Evolutionary conservation across 129 eudicot species (phyloP).

Genomic region (Flaveria linearis): DNA sequence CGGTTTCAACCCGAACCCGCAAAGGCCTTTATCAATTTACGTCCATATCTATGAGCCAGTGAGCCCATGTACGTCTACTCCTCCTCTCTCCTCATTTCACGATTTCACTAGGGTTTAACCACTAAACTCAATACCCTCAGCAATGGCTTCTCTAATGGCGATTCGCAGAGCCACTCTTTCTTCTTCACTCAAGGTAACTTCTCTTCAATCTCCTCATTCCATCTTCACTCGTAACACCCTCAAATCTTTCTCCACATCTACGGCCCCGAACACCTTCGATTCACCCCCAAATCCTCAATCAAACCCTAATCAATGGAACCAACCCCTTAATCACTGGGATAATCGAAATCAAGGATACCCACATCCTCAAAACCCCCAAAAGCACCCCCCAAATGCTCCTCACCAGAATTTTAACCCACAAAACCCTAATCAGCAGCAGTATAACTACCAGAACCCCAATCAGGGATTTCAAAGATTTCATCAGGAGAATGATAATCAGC

Average conservation of each 20-base stretch:
- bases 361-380: conserved; percentile 9
- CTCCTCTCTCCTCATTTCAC: not conserved
- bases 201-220: conserved; percentile 18
- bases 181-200: conserved; percentile 32
- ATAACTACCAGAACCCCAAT: not conserved
- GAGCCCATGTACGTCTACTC: not conserved
- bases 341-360: conserved; percentile 17
- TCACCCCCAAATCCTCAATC: conserved; percentile 21
- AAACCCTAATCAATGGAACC: conserved; percentile 36
- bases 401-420: conserved; percentile 23
- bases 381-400: conserved; percentile 20
- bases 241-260: conserved; percentile 24
- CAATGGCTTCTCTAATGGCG: conserved; percentile 39
- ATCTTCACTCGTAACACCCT: conserved; percentile 19
- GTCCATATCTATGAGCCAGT: not conserved
- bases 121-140: conserved; percentile 21
- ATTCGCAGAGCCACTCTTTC: conserved; percentile 28
- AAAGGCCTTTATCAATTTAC: too few relatives aligned
- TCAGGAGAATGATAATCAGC: not conserved
- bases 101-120: conserved; percentile 35
- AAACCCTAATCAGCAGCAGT: conserved; percentile 24
- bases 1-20: too few relatives aligned
- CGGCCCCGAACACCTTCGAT: conserved; percentile 27
- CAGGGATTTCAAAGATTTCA: not conserved
- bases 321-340: conserved; percentile 23